Base-by-base conservation (phyloP, 1,284 basidiomycete genomes). In the Pseudozyma sp. region DNA sequence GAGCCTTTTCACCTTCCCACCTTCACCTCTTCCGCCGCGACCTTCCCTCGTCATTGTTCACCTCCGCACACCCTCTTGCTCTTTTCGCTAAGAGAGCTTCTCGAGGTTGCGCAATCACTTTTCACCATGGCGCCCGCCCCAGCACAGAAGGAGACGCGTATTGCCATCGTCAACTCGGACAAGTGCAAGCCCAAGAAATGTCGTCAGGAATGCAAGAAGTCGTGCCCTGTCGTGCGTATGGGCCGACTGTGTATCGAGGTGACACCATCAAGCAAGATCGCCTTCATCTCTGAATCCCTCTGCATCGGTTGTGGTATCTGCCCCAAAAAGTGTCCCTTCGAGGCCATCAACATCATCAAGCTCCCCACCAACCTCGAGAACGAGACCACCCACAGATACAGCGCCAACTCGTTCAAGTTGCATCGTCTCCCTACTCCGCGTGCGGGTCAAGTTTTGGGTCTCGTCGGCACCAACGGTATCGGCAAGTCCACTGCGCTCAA, bases 251-350 rank as follows among this genome's bases (percentile, higher is more conserved):
- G 79, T 72, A 81, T 81, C 60, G 80, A 83, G 53, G 81, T 82
- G 30, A 71, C 79, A 4, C 79, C 80, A 5, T 50, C 72, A 7
- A 78, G 72, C 66, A 83, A 83, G 69, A 83, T 83, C 51, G 82
- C 82, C 37, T 81, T 81, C 53, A 80, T 84, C 63, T 79, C 76
- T 17, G 82, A 84, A 62, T 72, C 80, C 19, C 78, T 84, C 35
- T 84, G 82, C 72, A 84, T 84, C 46, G 82, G 82, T 39, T 84
- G 82, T 71, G 82, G 82, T 82, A 84, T 84, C 56, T 84, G 82
- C 69, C 73, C 78, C 35, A 84, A 84, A 46, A 84, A 84, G 74
- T 84, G 82, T 51, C 82, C 82, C 24, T 84, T 84, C 45, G 82
- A 84, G 54, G 82, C 82, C 34, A 84, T 84, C 70, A 84, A 81